These are phyloP conservation scores for Eragrostis tef DNA, from an alignment of 202 grass and related monocot genomes.

Conservation along the genomic window DNA sequence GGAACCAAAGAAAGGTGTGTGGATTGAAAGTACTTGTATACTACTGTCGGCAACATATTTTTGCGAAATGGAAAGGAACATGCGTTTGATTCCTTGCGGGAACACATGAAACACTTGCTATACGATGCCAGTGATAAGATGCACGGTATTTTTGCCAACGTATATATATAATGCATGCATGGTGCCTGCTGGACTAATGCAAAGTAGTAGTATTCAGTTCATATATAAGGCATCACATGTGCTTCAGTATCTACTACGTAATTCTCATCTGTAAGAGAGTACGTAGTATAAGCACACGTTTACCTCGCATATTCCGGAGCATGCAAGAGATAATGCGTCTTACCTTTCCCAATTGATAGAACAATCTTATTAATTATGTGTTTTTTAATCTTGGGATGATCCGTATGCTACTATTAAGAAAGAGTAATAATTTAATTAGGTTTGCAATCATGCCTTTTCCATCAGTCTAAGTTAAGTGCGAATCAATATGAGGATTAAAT, in stretches of 20 bases:
- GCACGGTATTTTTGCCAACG: not conserved
- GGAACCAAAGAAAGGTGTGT: constrained; percentile 25
- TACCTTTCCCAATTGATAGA: not conserved
- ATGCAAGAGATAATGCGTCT: not conserved
- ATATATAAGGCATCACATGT: not conserved
- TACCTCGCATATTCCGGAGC: constrained; percentile 1
- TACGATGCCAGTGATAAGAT: not conserved
- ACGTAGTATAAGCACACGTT: not conserved
- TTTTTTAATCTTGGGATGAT: not conserved
- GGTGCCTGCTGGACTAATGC: not conserved
- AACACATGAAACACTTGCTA: constrained; percentile 41
- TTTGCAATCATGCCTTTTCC: not conserved
- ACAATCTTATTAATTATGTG: not conserved
- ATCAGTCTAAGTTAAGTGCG: not conserved
- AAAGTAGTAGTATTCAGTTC: not conserved
- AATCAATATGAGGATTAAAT: not conserved
- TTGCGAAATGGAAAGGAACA: not conserved
- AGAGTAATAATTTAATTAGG: not conserved
- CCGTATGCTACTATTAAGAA: not conserved
- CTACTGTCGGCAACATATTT: constrained; percentile 1
- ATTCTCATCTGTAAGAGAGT: not conserved
- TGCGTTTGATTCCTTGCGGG: constrained; percentile 22
- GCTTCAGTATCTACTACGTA: not conserved
- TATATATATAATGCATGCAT: not conserved
- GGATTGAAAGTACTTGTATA: not conserved